Evolutionary conservation across 2,329 filamentous ascomycete genomes (phyloP).

Genomic region (Nemania diffusa): DNA sequence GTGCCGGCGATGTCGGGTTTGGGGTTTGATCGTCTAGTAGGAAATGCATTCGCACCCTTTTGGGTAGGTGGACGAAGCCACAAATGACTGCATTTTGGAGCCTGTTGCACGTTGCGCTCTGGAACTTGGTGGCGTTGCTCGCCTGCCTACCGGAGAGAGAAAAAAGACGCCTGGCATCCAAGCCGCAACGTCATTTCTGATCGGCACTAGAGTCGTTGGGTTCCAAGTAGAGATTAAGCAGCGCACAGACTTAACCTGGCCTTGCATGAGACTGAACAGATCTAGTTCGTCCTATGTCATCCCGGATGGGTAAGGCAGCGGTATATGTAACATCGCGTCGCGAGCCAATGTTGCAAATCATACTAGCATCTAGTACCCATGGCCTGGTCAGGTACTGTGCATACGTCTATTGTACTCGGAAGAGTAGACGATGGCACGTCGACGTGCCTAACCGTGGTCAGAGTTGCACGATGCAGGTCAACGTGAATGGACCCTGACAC

Average conservation of each 20-base stretch:
- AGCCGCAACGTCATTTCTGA: slow-evolving; percentile 44
- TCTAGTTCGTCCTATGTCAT: slow-evolving; percentile 46
- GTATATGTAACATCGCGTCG: slow-evolving; percentile 32
- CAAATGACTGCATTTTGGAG: slow-evolving; percentile 18
- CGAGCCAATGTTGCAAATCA: slow-evolving; percentile 29
- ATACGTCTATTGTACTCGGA: background rate
- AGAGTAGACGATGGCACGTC: slow-evolving; percentile 14
- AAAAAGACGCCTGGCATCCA: slow-evolving; percentile 31
- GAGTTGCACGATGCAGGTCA: slow-evolving; percentile 31
- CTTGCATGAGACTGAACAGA: slow-evolving; percentile 39
- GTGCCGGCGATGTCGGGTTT: slow-evolving; percentile 9
- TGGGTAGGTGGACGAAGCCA: slow-evolving; percentile 17
- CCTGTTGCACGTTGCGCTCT: slow-evolving; percentile 25
- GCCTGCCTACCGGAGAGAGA: slow-evolving; percentile 28
- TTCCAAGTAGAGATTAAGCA: slow-evolving; percentile 23
- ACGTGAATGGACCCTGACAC: slow-evolving; percentile 31
- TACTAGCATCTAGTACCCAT: slow-evolving; percentile 21
- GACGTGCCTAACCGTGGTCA: slow-evolving; percentile 15
- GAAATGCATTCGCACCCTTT: slow-evolving; percentile 23
- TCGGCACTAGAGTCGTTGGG: slow-evolving; percentile 37
- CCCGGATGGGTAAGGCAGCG: slow-evolving; percentile 29
- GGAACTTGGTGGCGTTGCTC: slow-evolving; percentile 33
- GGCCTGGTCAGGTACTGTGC: slow-evolving; percentile 1
- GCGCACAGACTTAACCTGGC: slow-evolving; percentile 33
- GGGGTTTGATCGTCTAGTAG: slow-evolving; percentile 33